phyloP scores from a whole-genome alignment of 192 early-diverging fungal species.

The Glomus cerebriforme region DNA sequence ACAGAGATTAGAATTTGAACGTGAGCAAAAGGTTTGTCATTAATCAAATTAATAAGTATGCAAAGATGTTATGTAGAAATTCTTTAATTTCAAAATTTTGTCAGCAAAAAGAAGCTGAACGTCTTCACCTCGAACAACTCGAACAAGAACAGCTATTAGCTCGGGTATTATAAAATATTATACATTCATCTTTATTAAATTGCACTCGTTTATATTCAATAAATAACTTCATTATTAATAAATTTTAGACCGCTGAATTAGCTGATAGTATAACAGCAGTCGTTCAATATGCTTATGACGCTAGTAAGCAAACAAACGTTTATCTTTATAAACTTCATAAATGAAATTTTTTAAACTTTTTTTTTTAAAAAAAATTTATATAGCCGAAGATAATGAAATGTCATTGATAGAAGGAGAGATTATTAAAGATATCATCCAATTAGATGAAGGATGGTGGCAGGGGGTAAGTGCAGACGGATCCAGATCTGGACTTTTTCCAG shows the following conservation, averaged over 20 bases:
- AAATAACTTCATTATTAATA: no score
- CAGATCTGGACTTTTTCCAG: constrained; percentile 81
- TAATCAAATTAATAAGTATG: not conserved
- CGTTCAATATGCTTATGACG: constrained; percentile 80
- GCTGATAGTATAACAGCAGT: constrained; percentile 51
- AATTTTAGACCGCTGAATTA: constrained; percentile 16
- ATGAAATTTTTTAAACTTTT: not conserved
- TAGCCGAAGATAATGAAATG: constrained; percentile 80
- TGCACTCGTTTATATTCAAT: no score
- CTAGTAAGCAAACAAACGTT: constrained; percentile 37
- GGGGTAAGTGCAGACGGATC: constrained; percentile 75
- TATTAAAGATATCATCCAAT: constrained; percentile 73
- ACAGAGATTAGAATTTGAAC: constrained; percentile 36
- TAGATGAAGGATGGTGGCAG: constrained; percentile 94
- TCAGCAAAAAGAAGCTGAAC: not conserved
- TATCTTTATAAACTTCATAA: not conserved
- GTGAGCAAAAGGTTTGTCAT: constrained; percentile 16
- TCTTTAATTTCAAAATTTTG: not conserved
- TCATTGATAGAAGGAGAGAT: constrained; percentile 79
- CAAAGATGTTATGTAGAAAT: not conserved
- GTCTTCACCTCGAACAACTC: not conserved
- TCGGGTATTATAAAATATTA: not conserved
- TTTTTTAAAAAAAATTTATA: not conserved
- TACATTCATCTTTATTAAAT: not conserved
- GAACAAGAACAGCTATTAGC: not conserved